These are phyloP conservation scores for Wickerhamomyces pijperi DNA, from an alignment of 805 yeast species.

Conservation along the genomic window DNA sequence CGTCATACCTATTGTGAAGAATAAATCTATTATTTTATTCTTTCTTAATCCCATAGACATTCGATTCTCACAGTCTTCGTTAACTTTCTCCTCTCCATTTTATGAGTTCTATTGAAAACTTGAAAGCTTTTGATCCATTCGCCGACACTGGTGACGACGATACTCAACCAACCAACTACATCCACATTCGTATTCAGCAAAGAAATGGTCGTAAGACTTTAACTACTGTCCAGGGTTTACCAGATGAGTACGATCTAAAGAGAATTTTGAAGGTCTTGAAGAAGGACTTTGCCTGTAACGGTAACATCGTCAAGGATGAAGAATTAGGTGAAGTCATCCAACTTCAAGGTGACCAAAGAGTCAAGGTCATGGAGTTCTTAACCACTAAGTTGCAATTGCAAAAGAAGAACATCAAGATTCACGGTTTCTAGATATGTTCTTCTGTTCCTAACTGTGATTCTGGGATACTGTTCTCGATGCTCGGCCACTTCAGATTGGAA, in stretches of 20 bases:
- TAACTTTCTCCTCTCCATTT: slow-evolving; percentile 1
- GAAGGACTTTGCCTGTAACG: slow-evolving; percentile 98
- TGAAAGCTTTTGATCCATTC: slow-evolving; percentile 86
- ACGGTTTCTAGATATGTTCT: slow-evolving; percentile 69
- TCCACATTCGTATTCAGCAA: slow-evolving; percentile 98
- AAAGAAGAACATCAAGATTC: slow-evolving; percentile 95
- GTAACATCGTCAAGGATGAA: slow-evolving; percentile 92
- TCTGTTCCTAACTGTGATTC: too few species aligned
- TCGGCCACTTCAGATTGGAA: too few species aligned
- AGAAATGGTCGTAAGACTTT: slow-evolving; percentile 98
- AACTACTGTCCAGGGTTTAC: slow-evolving; percentile 97
- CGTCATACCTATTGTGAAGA: neutral
- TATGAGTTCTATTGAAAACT: slow-evolving; percentile 89
- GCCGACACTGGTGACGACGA: slow-evolving; percentile 99
- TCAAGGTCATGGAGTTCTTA: slow-evolving; percentile 88
- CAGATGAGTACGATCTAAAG: slow-evolving; percentile 88
- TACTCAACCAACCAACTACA: slow-evolving; percentile 88
- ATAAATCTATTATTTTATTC: neutral
- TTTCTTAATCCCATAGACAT: too few species aligned
- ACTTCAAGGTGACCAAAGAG: slow-evolving; percentile 98
- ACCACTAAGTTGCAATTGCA: slow-evolving; percentile 77
- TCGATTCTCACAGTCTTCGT: too few species aligned
- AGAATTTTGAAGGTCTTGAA: slow-evolving; percentile 87
- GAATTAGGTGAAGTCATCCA: slow-evolving; percentile 96
- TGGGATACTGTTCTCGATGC: too few species aligned